phyloP scores from a whole-genome alignment of 2,329 filamentous ascomycete genomes.

The Scedosporium minutisporum region DNA sequence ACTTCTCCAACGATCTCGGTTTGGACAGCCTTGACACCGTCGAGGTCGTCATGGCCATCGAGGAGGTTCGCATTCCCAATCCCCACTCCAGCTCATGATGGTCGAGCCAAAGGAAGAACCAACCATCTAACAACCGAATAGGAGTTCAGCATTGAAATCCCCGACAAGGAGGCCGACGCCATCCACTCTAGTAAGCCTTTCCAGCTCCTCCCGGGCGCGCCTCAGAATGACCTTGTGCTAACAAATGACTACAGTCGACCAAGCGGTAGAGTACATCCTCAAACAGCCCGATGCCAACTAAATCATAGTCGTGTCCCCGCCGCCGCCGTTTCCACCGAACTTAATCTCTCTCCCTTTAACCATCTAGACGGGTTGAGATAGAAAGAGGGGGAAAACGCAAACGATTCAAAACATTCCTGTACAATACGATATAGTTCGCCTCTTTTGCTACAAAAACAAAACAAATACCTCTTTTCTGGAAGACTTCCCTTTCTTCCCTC shows the following conservation, averaged over 20 bases:
- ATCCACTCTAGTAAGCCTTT: constrained; percentile 78
- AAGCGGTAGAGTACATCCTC: constrained; percentile 90
- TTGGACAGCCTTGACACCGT: constrained; percentile 97
- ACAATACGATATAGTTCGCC: constrained; percentile 10
- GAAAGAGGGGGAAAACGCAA: background rate
- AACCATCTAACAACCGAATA: background rate
- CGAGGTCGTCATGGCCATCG: constrained; percentile 99
- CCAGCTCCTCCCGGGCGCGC: background rate
- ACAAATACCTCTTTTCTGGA: background rate
- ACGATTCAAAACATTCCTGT: constrained; percentile 4
- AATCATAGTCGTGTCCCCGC: constrained; percentile 10
- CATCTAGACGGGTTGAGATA: background rate
- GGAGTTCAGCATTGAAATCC: constrained; percentile 86
- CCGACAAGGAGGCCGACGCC: constrained; percentile 89
- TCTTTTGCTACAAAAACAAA: background rate
- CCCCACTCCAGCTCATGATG: background rate
- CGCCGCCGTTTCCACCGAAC: background rate
- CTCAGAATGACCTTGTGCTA: background rate
- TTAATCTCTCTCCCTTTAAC: background rate
- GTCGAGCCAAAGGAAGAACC: constrained; percentile 12
- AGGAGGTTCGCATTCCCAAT: constrained; percentile 59
- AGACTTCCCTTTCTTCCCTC: background rate
- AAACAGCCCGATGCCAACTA: constrained; percentile 83
- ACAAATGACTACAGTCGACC: constrained; percentile 55
- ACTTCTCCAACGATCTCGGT: constrained; percentile 96